Evolutionary conservation across 352 stramenopile species (phyloP).

Genomic region (Pythium vanterpoolii): DNA sequence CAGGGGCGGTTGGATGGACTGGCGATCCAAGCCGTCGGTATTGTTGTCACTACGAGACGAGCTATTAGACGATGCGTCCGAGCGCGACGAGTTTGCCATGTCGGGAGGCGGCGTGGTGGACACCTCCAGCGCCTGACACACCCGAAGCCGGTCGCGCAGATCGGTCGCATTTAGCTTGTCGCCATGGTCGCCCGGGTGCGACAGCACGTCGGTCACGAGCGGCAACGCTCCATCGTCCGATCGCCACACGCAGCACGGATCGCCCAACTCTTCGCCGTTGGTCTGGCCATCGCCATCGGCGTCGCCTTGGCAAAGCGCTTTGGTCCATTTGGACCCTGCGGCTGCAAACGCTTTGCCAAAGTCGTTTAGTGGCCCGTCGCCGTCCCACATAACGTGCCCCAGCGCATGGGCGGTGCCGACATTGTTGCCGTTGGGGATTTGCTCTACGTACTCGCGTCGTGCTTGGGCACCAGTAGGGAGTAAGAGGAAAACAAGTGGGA

Average conservation of each 20-base stretch:
- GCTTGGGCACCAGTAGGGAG: too few species aligned
- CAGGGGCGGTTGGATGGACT: background rate
- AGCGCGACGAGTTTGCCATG: background rate
- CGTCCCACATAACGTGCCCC: conserved; percentile 47
- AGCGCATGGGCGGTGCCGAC: conserved; percentile 27
- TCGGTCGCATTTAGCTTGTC: conserved; percentile 12
- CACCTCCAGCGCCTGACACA: conserved; percentile 2
- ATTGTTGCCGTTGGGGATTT: conserved; percentile 21
- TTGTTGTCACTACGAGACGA: background rate
- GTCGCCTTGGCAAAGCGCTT: conserved; percentile 56
- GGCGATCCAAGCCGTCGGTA: background rate
- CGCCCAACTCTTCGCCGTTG: conserved; percentile 82
- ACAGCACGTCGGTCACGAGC: conserved; percentile 14
- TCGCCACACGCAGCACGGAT: conserved; percentile 77
- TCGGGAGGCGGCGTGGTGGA: too few species aligned
- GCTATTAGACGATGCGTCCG: background rate
- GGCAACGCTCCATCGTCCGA: conserved; percentile 13
- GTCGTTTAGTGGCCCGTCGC: conserved; percentile 43
- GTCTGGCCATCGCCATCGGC: conserved; percentile 79
- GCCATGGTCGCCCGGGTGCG: conserved; percentile 18
- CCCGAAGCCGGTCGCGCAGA: background rate
- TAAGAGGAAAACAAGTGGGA: background rate
- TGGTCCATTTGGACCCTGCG: conserved; percentile 44
- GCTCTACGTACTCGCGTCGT: conserved; percentile 13
- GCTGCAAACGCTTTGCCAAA: conserved; percentile 67